Base-by-base conservation (phyloP, 257 asterid species). In the Thymus quinquecostatus region DNA sequence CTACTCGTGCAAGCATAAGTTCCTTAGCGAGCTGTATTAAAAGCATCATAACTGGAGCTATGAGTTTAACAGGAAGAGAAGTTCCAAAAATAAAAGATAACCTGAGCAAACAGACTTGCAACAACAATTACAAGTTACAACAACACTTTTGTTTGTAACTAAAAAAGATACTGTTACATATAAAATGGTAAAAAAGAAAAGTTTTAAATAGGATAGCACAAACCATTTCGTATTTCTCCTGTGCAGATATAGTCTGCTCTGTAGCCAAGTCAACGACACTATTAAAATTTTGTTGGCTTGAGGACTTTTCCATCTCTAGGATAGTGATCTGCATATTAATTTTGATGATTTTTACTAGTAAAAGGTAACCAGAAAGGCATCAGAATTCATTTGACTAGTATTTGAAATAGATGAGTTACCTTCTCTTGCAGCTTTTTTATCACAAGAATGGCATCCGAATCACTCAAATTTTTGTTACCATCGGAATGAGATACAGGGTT, bases 351-450 rank as follows among this genome's bases (percentile, higher is more conserved):
- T 70, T 68, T 21, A 69, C 57, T 53, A n/a, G 29, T 50, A 73
- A 70, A 51, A 62, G 56, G 54, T 34, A 32, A 77, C 63, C 45
- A 21, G 38, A 34, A 66, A 47, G 50, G 74, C 61, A 80, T 47
- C 55, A 54, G 61, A 12, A 41, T 32, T 51, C 58, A 57, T 66
- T 73, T 75, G 32, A 27, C 62, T 6, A 48, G 14, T 61, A 51
- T 55, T 64, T 66, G 68, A 43, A 53, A 56, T 51, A 71, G 54
- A 66, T 32, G 75, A 70, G 44, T 41, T 67, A 94, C 98, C 99
- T 94, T 94, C 70, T 91, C 97, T 69, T 91, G 96, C 58, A 86
- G 97, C 81, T 83, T 88, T 82, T 94, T 94, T 64, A 86, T 89
- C 80, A 86, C 86, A 61, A 84, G 82, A 75, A 83, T 84, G 79